Base-by-base conservation (phyloP, 192 early-diverging fungal genomes). In the Martensiomyces pterosporus region DNA sequence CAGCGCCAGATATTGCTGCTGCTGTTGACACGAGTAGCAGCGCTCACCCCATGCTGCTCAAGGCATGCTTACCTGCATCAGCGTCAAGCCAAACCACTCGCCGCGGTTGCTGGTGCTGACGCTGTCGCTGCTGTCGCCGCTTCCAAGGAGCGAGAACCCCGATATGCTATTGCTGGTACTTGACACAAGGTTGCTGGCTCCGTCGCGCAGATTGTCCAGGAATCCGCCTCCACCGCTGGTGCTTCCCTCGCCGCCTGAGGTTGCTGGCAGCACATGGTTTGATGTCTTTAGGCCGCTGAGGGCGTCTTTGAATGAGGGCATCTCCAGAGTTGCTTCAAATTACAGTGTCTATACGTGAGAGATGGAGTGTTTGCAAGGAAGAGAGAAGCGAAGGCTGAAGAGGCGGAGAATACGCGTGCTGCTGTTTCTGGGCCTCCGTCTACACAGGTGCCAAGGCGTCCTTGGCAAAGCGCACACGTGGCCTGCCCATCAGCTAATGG, bases 51-150 rank as follows among this genome's bases (percentile, higher is more conserved):
- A n/a, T n/a, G n/a, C n/a, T n/a, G n/a, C n/a, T n/a, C n/a, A n/a
- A n/a, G n/a, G n/a, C n/a, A n/a, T n/a, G n/a, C 39, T 41, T 41
- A 23, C 39, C 25, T 77, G 75, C 56, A 63, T 49, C 14, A 73
- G 53, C 22, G 75, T 68, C 41, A 77, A 53, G 23, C 57, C 69
- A 24, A 77, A 77, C 75, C 75, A 77, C 41, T 77, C 75, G 48
- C 75, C 68, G 9, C 52, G 48, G 10, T 36, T 52, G 14, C 42
- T 49, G 2, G 46, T 55, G 19, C 23, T 40, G 15, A 43, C 26
- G 2, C 33, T 19, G 25, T 24, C 43, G 21, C 34, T 26, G 33
- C 32, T 22, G 49, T 64, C 38, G 33, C 32, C 33, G 44, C 22
- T 29, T 19, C 75, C 49, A 4, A 55, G 17, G 0, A 51, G 52